Evolutionary conservation across 2,329 filamentous ascomycete genomes (phyloP).

Genomic region (Apiospora arundinis): DNA sequence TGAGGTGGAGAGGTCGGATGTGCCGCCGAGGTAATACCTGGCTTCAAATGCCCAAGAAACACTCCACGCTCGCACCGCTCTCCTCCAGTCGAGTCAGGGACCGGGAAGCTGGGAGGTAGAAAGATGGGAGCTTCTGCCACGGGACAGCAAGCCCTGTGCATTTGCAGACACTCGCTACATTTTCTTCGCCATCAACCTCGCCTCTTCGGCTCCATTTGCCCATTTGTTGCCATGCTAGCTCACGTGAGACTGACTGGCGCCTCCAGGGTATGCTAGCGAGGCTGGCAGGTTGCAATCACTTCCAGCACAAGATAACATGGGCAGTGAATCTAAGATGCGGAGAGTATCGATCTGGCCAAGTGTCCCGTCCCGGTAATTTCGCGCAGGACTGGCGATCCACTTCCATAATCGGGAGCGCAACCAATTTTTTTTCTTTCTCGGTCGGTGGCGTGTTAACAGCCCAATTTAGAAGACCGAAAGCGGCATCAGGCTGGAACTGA

Average conservation of each 20-base stretch:
- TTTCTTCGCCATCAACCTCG: background rate
- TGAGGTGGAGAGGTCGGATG: slow-evolving; percentile 12
- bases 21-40: slow-evolving; percentile 15
- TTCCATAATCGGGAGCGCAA: background rate
- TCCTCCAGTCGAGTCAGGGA: background rate
- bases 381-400: slow-evolving; percentile 2
- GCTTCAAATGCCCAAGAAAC: background rate
- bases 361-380: slow-evolving; percentile 10
- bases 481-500: background rate
- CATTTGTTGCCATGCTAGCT: background rate
- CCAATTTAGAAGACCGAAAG: background rate
- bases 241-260: background rate
- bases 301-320: background rate
- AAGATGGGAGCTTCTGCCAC: background rate
- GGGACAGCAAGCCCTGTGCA: background rate
- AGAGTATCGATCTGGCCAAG: slow-evolving; percentile 14
- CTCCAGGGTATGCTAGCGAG: background rate
- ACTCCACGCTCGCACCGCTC: background rate
- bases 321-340: slow-evolving; percentile 14
- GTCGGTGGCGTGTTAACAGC: slow-evolving; percentile 3
- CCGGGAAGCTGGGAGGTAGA: background rate
- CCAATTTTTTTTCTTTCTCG: background rate
- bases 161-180: background rate
- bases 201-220: background rate
- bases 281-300: background rate